Evolutionary conservation across 768 basidiomycete species (phyloP).

Genomic region (Collybiopsis confluens): DNA sequence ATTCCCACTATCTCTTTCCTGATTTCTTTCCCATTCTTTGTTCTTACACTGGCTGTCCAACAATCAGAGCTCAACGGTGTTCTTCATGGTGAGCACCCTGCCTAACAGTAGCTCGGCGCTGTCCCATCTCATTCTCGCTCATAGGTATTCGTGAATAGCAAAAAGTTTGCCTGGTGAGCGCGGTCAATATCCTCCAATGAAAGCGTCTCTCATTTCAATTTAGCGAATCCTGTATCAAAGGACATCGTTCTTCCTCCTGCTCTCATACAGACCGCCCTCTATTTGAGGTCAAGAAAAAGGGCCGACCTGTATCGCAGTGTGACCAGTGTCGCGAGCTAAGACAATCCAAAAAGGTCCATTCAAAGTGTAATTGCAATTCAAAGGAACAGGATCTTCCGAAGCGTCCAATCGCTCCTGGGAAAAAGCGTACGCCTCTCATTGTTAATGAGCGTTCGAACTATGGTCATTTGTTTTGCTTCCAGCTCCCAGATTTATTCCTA

Average conservation of each 20-base stretch:
- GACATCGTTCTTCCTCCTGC: conserved; percentile 88
- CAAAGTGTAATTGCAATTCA: conserved; percentile 71
- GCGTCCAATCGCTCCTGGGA: conserved; percentile 25
- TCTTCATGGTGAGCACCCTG: too few species aligned
- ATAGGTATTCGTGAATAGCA: conserved; percentile 71
- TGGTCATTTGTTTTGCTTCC: neutral
- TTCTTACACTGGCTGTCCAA: too few species aligned
- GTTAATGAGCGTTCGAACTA: conserved; percentile 2
- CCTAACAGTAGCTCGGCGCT: too few species aligned
- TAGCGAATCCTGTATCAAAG: conserved; percentile 92
- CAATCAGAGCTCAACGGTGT: too few species aligned
- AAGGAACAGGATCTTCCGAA: conserved; percentile 29
- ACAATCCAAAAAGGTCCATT: conserved; percentile 75
- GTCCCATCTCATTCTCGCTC: too few species aligned
- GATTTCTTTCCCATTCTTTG: too few species aligned
- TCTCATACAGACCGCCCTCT: conserved; percentile 82
- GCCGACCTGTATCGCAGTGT: conserved; percentile 89
- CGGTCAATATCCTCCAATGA: neutral
- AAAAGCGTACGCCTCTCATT: conserved; percentile 32
- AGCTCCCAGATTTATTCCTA: conserved; percentile 66
- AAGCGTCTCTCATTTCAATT: neutral
- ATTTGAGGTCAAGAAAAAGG: conserved; percentile 94
- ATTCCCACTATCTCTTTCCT: neutral
- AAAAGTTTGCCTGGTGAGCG: conserved; percentile 69
- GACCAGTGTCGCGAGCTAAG: conserved; percentile 78